A percentile compares a stretch with the other conserved stretches of the same genome.
phyloP scores from a whole-genome alignment of 176 grass and related monocot species.

The Zizania latifolia region DNA sequence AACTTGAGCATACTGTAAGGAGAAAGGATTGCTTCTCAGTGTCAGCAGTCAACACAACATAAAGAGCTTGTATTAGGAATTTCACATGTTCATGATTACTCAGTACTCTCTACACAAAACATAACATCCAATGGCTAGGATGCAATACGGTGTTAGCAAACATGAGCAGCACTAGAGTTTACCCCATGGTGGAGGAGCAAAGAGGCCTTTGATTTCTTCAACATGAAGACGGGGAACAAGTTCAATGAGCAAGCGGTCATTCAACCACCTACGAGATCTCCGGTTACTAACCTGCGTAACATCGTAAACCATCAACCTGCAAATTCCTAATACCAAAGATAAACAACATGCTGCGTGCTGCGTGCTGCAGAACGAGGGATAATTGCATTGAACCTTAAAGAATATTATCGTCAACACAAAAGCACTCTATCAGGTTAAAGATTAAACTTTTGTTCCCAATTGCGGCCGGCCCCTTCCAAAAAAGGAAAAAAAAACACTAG shows the following conservation, averaged over 20 bases:
- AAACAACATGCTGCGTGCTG: neutral
- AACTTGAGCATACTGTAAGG: neutral
- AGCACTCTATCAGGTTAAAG: neutral
- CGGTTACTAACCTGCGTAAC: constrained; percentile 73
- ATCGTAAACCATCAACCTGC: neutral
- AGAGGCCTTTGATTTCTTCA: constrained; percentile 93
- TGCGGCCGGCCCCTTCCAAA: no score
- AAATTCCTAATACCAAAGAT: neutral
- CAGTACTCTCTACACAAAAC: no score
- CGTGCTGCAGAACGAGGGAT: neutral
- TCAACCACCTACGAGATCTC: constrained; percentile 78
- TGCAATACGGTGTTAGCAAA: neutral
- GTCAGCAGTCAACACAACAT: neutral
- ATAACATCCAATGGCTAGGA: no score
- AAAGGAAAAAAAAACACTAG: no score
- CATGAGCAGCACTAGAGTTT: neutral
- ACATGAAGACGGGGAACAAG: constrained; percentile 76
- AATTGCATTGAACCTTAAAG: neutral
- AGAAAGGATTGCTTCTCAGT: neutral
- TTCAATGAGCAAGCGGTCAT: constrained; percentile 84
- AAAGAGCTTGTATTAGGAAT: neutral
- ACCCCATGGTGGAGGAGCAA: constrained; percentile 94
- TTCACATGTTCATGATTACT: neutral
- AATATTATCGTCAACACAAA: neutral
- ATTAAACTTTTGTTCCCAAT: neutral